phyloP scores from a whole-genome alignment of 1,139 yeast species.

The Pichia sp. region DNA sequence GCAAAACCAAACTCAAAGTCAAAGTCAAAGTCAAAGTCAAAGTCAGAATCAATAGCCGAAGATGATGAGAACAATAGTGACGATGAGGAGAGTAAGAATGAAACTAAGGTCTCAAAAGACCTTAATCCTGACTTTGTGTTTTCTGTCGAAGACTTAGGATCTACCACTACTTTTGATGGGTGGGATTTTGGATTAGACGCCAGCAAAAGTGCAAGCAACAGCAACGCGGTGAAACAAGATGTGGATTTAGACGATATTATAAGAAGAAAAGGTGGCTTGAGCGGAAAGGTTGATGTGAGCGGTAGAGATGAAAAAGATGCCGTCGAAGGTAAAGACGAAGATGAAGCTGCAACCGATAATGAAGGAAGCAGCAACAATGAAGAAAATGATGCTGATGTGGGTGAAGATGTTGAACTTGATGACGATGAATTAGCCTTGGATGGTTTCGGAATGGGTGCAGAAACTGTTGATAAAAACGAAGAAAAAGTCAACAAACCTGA shows the following conservation, averaged over 20 bases:
- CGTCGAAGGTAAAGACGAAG: conserved; percentile 36
- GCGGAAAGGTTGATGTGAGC: conserved; percentile 42
- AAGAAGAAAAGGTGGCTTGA: conserved; percentile 71
- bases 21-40: conserved; percentile 16
- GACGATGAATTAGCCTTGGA: conserved; percentile 62
- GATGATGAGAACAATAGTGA: conserved; percentile 34
- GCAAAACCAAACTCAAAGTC: conserved; percentile 22
- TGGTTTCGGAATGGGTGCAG: conserved; percentile 70
- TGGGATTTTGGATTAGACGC: conserved; percentile 66
- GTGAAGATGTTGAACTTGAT: conserved; percentile 29
- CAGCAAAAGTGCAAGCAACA: conserved; percentile 30
- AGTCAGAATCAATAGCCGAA: conserved; percentile 19
- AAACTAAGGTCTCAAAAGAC: conserved; percentile 33
- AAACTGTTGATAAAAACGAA: conserved; percentile 13
- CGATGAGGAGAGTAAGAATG: background rate
- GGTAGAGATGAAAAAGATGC: conserved; percentile 28
- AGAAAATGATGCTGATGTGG: conserved; percentile 30
- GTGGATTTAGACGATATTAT: conserved; percentile 88
- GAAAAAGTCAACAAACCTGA: conserved; percentile 47
- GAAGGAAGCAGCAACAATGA: conserved; percentile 19
- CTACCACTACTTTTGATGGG: conserved; percentile 58
- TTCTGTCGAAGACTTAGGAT: conserved; percentile 55
- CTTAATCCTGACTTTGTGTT: conserved; percentile 72
- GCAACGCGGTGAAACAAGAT: conserved; percentile 40
- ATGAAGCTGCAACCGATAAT: conserved; percentile 28